Evolutionary conservation across 2,329 filamentous ascomycete species (phyloP).

Genomic region (Aspergillus carbonarius): DNA sequence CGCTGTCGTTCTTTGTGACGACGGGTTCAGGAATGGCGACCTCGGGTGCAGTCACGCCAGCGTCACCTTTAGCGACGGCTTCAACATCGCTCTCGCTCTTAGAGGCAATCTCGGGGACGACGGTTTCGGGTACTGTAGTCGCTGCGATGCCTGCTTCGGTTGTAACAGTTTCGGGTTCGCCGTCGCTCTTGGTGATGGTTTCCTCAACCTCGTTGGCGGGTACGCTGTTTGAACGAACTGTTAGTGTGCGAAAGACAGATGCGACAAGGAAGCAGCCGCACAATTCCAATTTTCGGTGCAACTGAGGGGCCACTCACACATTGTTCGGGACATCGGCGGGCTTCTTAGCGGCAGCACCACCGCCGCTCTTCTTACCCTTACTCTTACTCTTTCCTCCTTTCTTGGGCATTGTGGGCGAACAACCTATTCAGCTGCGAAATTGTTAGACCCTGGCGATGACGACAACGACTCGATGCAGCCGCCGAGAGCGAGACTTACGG

Average conservation of each 20-base stretch:
- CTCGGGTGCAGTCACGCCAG: conserved; percentile 11
- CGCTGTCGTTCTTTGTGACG: not conserved
- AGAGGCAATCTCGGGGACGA: conserved; percentile 13
- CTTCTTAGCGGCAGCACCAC: conserved; percentile 26
- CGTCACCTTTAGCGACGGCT: conserved; percentile 10
- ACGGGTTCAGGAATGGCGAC: conserved; percentile 13
- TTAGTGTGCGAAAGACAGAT: not conserved
- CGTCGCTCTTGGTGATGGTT: conserved; percentile 19
- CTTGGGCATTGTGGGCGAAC: conserved; percentile 31
- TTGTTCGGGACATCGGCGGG: conserved; percentile 29
- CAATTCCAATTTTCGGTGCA: not conserved
- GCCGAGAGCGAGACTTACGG: conserved; percentile 15
- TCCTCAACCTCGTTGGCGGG: conserved; percentile 13
- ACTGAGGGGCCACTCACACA: conserved; percentile 29
- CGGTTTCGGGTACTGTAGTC: conserved; percentile 6
- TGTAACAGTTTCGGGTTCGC: conserved; percentile 5
- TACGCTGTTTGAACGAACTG: not conserved
- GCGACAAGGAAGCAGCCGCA: conserved; percentile 8
- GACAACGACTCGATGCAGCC: conserved; percentile 2
- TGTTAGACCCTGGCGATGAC: conserved; percentile 13
- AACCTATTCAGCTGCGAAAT: conserved; percentile 1
- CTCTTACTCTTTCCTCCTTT: conserved; percentile 35
- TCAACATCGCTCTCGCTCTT: conserved; percentile 9
- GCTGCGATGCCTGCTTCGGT: too few species aligned
- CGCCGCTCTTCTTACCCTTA: conserved; percentile 30